Evolutionary conservation across 192 early-diverging fungal species (phyloP), one percentile per base, ranked within the genome.

Genomic region (Jimgerdemannia lactiflua): DNA sequence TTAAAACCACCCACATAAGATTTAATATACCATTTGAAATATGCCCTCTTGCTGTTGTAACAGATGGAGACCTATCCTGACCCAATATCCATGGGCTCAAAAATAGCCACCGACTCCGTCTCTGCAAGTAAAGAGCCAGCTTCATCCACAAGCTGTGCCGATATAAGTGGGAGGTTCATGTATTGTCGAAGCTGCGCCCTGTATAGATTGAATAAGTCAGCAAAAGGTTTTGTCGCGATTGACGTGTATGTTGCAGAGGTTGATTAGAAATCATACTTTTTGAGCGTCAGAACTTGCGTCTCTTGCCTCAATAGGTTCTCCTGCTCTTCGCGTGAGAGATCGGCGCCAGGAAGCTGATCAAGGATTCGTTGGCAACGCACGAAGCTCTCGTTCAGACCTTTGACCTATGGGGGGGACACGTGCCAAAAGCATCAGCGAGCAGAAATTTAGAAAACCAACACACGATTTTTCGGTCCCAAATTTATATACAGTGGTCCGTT

Each of bases 311-410:
- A 54, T 14, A 78, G 54, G 54, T 70, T 75, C 2, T 42, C 71
- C 40, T 82, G 80, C 41, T 82, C 77, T 66, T 82, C 80, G 8
- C 77, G 74, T 0, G 80, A 82, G n/a, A 82, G 18, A 42, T 82
- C 80, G 64, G 80, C 80, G 3, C 80, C 80, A n/a, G 80, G 80
- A n/a, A 82, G 74, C 64, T 78, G 80, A 65, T 82, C 80, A 4
- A 82, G 71, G 20, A 82, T 82, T 72, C 64, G 77, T 64, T 82
- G 80, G 59, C 80, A 82, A 20, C 76, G 78, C 71, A 74, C 78
- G 49, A 82, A 82, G 44, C 80, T 82, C 14, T 71, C 74, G 63
- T 82, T 77, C n/a, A 82, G 71, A 39, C 76, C 76, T 4, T 74
- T 70, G 3, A 77, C 74, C 59, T 78, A 29, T 29, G 29, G 29